Percentiles rank a stretch among this genome's conserved stretches.
Conservation (phyloP, 495 filamentous ascomycete genomes). For the Penicillium robsamsonii region DNA sequence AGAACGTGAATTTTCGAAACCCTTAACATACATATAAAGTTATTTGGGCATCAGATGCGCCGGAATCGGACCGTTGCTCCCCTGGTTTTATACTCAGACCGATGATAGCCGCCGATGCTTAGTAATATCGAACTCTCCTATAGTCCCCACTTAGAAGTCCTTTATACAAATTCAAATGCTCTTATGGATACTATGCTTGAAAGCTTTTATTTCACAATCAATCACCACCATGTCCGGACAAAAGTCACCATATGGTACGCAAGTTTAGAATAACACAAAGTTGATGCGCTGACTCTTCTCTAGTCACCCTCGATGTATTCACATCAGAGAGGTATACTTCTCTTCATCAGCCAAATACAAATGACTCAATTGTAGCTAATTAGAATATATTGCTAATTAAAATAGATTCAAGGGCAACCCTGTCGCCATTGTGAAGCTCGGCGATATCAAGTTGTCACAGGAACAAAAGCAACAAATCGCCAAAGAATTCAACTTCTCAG, state of each 20-base stretch:
- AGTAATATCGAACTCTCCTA: too few species aligned
- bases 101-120: too few species aligned
- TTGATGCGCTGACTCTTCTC: not conserved
- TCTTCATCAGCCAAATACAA: not conserved
- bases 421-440: slow-evolving; percentile 60
- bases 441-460: slow-evolving; percentile 41
- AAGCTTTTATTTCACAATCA: too few species aligned
- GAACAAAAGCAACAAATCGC: slow-evolving; percentile 61
- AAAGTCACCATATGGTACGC: not conserved
- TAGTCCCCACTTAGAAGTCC: too few species aligned
- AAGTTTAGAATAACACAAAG: not conserved
- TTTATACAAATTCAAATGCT: too few species aligned
- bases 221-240: not conserved
- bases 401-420: slow-evolving; percentile 61
- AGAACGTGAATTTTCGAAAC: not conserved
- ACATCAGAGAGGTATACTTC: slow-evolving; percentile 33
- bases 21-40: too few species aligned
- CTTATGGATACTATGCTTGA: too few species aligned
- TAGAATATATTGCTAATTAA: slow-evolving; percentile 35
- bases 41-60: too few species aligned
- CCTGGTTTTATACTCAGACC: not conserved
- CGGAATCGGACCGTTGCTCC: not conserved
- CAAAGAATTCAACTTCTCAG: slow-evolving; percentile 70
- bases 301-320: slow-evolving; percentile 65
- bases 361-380: not conserved